Evolutionary conservation across 2,329 filamentous ascomycete genomes (phyloP), one percentile per base, ranked within the genome.

Genomic region (Akanthomyces dipterigenus): DNA sequence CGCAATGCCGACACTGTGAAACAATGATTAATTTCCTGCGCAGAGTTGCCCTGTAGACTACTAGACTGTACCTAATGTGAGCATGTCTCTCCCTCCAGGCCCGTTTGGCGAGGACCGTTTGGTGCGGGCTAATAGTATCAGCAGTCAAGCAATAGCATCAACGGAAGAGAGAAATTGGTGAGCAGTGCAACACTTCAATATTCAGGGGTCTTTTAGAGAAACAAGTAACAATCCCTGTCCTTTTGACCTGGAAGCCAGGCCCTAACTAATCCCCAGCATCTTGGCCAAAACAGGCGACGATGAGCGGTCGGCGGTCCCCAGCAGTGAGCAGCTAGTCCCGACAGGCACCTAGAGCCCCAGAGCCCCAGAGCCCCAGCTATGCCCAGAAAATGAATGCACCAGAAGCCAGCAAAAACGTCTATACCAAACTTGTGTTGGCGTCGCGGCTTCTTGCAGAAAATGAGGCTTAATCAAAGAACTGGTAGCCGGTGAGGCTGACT

Each of bases 401-500:
- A 24, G 40, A 34, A 26, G 31, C 8, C 20, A 1, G 8, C 14
- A 16, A 14, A 31, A 14, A 7, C 12, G 24, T 58, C 42, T 42
- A 31, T 24, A 18, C 55, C 46, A 46, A 43, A 50, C 46, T 24
- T 34, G 36, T 34, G n/a, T 6, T 58, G 55, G 55, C 28, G 22
- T 28, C 6, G 24, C 34, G 43, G 55, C 5, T 58, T 51, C 24
- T 51, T 43, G 56, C 46, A 36, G 24, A n/a, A 34, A 12, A 42
- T 51, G 56, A 50, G 46, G 46, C 20, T 51, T 58, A 34, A 22
- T 34, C 14, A 20, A 12, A 14, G 48, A n/a, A n/a, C n/a, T n/a
- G n/a, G 2, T 36, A 18, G 56, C 8, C 46, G 56, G 46, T 59
- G 56, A 59, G 56, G 46, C 56, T 59, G 56, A 51, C 46, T 51